phyloP scores from a whole-genome alignment of 345 rosid genomes.

The Bruguiera sexangula region DNA sequence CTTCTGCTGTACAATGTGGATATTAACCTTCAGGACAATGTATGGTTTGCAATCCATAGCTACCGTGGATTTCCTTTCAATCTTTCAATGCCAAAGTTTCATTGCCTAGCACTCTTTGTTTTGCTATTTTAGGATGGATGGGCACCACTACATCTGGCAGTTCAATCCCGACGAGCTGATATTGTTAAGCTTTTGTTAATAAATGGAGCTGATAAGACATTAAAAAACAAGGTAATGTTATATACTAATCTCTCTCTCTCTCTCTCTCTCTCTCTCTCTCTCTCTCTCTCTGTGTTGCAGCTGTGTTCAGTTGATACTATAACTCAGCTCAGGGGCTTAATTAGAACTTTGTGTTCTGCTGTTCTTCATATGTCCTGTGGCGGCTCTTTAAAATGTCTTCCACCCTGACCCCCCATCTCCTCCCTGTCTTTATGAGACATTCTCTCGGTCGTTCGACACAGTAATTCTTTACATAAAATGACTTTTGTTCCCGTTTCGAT shows the following conservation, averaged over 20 bases:
- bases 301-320: too few relatives aligned
- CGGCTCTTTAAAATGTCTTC: too few relatives aligned
- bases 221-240: conserved; percentile 20
- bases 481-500: background rate
- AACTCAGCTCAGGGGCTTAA: too few relatives aligned
- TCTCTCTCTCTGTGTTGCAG: background rate
- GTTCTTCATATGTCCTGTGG: too few relatives aligned
- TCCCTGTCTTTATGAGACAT: too few relatives aligned
- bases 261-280: background rate
- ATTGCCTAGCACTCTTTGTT: conserved; percentile 1
- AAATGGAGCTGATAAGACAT: conserved; percentile 64
- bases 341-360: too few relatives aligned
- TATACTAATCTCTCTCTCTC: background rate
- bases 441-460: too few relatives aligned
- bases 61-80: background rate
- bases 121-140: conserved; percentile 74
- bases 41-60: conserved; percentile 25
- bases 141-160: conserved; percentile 91
- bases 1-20: conserved; percentile 74
- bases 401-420: too few relatives aligned
- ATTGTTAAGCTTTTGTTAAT: conserved; percentile 65
- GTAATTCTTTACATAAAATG: too few relatives aligned
- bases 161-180: conserved; percentile 75
- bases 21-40: conserved; percentile 75
- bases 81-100: background rate